These are phyloP conservation scores for Talaromyces amestolkiae DNA, from an alignment of 2,329 filamentous ascomycete genomes.

Conservation along the genomic window DNA sequence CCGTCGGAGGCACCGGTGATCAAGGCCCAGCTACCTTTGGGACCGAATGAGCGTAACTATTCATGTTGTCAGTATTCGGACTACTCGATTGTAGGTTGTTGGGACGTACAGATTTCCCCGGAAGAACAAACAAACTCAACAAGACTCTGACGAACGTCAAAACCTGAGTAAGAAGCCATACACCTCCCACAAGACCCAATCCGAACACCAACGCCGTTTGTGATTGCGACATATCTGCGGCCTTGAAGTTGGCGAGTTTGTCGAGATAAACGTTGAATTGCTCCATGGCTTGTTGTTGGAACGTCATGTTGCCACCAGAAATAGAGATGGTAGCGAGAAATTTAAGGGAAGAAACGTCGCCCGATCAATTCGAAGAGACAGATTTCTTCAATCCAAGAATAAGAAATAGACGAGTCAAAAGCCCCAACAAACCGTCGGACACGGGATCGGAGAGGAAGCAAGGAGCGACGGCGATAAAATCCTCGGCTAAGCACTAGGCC, in stretches of 20 bases:
- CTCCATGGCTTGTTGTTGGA: slow-evolving; percentile 30
- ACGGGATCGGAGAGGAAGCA: background rate
- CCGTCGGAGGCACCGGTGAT: slow-evolving; percentile 95
- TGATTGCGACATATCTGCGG: slow-evolving; percentile 36
- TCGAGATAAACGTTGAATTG: slow-evolving; percentile 30
- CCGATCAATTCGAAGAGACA: background rate
- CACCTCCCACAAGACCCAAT: slow-evolving; percentile 52
- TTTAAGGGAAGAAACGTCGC: background rate
- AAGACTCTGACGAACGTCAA: slow-evolving; percentile 61
- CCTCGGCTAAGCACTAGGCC: background rate
- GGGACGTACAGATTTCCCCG: slow-evolving; percentile 47
- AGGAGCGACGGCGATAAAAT: slow-evolving; percentile 1
- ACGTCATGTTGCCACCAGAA: background rate
- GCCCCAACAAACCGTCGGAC: background rate
- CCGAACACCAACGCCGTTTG: slow-evolving; percentile 36
- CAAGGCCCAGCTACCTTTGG: slow-evolving; percentile 88
- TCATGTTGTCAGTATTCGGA: background rate
- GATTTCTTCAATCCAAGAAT: background rate
- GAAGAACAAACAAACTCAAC: slow-evolving; percentile 66
- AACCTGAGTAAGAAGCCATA: slow-evolving; percentile 57
- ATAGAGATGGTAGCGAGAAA: background rate
- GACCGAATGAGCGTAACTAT: slow-evolving; percentile 85
- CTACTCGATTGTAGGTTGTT: background rate
- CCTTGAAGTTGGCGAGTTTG: slow-evolving; percentile 35
- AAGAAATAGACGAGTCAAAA: background rate